Evolutionary conservation across 345 rosid species (phyloP), one percentile per base, ranked within the genome.

Genomic region (Populus nigra): DNA sequence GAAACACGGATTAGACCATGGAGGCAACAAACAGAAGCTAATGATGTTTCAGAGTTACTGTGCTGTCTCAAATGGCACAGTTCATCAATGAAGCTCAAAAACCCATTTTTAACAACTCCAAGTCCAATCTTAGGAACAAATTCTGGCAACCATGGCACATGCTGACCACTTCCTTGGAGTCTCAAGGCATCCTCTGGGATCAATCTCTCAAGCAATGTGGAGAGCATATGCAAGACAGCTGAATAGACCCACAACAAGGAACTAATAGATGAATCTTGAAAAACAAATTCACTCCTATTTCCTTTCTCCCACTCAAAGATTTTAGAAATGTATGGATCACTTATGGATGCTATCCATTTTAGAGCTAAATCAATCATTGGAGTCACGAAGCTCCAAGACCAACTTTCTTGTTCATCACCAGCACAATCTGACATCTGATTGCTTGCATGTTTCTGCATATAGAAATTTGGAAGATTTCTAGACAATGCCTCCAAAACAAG

Each of bases 41-140:
- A 85, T 39, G 96, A 86, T 76, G 85, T 84, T 80, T 87, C 93
- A 69, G 69, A 75, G 73, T 85, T 79, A 73, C 73, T 75, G 45
- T 82, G 84, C 74, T 77, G 89, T 86, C 93, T 91, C 76, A 90
- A 85, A 73, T 45, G 57, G 82, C 91, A 88, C 78, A 95, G 86
- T 76, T 78, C 85, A 57, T 79, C 83, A 72, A 90, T 68, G 57
- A 93, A 88, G 79, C 87, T 85, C 79, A 90, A 88, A 81, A 91
- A 82, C 55, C 86, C 88, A 68, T 86, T 84, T 81, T 78, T 90
- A 76, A 91, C 85, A 73, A 93, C 84, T 86, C 85, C 88, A 61
- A 93, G 89, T 78, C 96, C 99, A 84, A 95, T 68, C 86, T 89
- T 95, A 70, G 92, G 92, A 85, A 91, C 96, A 88, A 95, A 91